These are phyloP conservation scores for Leptographium wingfieldii DNA, from an alignment of 2,329 filamentous ascomycete genomes.

Conservation along the genomic window DNA sequence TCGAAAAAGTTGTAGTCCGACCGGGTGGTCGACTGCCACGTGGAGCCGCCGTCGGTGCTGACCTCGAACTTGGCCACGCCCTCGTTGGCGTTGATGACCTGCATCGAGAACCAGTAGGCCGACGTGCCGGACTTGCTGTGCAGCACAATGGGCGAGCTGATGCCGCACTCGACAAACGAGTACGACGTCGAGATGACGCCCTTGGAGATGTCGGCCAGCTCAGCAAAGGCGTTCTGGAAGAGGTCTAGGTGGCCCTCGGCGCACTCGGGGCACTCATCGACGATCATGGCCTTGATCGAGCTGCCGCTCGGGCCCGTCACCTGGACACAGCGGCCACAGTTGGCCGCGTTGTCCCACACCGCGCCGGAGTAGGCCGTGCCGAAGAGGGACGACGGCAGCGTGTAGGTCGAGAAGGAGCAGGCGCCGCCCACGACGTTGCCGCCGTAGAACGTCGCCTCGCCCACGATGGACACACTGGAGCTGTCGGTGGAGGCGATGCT, in stretches of 20 bases:
- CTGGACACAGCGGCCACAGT: constrained; percentile 49
- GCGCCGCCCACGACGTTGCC: constrained; percentile 45
- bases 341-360: constrained; percentile 40
- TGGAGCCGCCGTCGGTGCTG: constrained; percentile 43
- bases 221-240: constrained; percentile 28
- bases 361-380: constrained; percentile 49
- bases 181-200: constrained; percentile 25
- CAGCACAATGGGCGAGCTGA: constrained; percentile 27
- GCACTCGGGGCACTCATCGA: constrained; percentile 33
- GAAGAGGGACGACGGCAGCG: constrained; percentile 42
- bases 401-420: constrained; percentile 53
- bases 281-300: constrained; percentile 49
- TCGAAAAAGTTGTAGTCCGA: constrained; percentile 50
- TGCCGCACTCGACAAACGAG: constrained; percentile 26
- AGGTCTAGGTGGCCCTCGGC: constrained; percentile 28
- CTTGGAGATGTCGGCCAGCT: constrained; percentile 22
- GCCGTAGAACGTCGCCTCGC: constrained; percentile 39
- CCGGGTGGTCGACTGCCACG: constrained; percentile 44
- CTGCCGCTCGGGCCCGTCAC: constrained; percentile 43
- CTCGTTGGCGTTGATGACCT: constrained; percentile 51
- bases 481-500: neutral
- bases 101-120: constrained; percentile 37
- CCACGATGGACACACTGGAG: constrained; percentile 15
- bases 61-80: constrained; percentile 45
- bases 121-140: constrained; percentile 32